These are phyloP conservation scores for Wickerhamiella kurtzmanii DNA, from an alignment of 805 yeast species.

Conservation along the genomic window DNA sequence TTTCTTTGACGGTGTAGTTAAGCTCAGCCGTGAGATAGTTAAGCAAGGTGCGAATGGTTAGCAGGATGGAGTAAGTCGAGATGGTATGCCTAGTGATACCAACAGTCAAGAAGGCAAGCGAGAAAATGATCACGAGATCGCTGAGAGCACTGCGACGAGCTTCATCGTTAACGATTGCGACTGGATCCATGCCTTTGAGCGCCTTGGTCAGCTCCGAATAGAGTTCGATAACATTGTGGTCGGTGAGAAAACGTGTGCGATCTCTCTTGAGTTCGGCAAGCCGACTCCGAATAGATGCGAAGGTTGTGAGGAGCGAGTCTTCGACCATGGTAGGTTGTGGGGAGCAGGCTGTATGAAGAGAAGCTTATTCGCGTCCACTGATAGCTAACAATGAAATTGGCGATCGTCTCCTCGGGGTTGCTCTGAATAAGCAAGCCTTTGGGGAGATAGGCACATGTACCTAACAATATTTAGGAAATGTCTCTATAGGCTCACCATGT, in stretches of 20 bases:
- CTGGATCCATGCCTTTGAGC: constrained; percentile 9
- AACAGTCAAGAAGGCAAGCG: constrained; percentile 79
- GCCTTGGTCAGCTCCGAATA: constrained; percentile 13
- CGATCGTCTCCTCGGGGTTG: not conserved
- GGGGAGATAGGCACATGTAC: too few relatives aligned
- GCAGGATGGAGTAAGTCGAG: constrained; percentile 79
- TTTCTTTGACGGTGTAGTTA: constrained; percentile 73
- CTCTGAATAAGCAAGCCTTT: not conserved
- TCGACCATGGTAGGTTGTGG: not conserved
- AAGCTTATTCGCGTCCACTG: not conserved
- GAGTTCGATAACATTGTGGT: constrained; percentile 7
- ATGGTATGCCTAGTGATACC: constrained; percentile 87
- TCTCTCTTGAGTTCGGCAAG: constrained; percentile 13
- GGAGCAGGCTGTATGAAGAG: not conserved
- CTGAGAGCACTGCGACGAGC: constrained; percentile 2
- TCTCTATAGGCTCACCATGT: too few relatives aligned
- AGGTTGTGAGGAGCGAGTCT: not conserved
- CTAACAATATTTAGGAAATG: too few relatives aligned
- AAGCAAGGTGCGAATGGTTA: constrained; percentile 73
- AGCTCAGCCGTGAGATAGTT: constrained; percentile 71
- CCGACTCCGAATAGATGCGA: constrained; percentile 4
- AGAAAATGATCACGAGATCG: constrained; percentile 38
- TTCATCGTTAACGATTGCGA: constrained; percentile 4
- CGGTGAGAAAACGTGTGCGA: constrained; percentile 13
- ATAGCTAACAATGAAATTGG: not conserved